These are phyloP conservation scores for Eimeria necatrix DNA, from an alignment of 169 alveolate species.

Conservation along the genomic window DNA sequence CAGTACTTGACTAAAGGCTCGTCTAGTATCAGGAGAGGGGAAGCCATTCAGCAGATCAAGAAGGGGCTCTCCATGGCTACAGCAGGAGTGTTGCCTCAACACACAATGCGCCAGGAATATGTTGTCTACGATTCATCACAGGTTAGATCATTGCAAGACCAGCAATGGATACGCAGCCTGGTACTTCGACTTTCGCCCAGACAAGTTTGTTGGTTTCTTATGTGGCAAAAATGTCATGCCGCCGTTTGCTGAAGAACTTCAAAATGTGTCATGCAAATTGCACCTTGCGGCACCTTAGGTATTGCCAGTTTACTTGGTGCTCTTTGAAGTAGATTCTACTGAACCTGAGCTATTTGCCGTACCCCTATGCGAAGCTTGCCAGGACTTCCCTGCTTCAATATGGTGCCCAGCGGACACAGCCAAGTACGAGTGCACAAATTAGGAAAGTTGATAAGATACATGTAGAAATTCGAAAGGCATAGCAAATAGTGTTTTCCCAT, in stretches of 20 bases:
- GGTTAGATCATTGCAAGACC: conserved; percentile 71
- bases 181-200: not conserved
- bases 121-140: conserved; percentile 93
- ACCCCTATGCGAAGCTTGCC: conserved; percentile 95
- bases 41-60: conserved; percentile 32
- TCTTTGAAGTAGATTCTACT: conserved; percentile 93
- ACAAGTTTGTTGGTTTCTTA: conserved; percentile 39
- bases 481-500: not conserved
- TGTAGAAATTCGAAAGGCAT: not conserved
- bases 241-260: not conserved
- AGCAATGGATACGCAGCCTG: not conserved
- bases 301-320: conserved; percentile 90
- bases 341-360: conserved; percentile 92
- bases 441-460: too few relatives aligned
- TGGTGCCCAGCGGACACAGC: conserved; percentile 95
- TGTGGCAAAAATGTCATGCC: not conserved
- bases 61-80: conserved; percentile 80
- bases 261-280: not conserved
- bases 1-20: conserved; percentile 51
- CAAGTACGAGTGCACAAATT: conserved; percentile 61
- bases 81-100: conserved; percentile 93
- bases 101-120: conserved; percentile 91
- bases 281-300: conserved; percentile 74
- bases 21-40: conserved; percentile 55
- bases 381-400: conserved; percentile 91